Conservation (phyloP, 179 eudicot genomes). For the Carnegiea gigantea region DNA sequence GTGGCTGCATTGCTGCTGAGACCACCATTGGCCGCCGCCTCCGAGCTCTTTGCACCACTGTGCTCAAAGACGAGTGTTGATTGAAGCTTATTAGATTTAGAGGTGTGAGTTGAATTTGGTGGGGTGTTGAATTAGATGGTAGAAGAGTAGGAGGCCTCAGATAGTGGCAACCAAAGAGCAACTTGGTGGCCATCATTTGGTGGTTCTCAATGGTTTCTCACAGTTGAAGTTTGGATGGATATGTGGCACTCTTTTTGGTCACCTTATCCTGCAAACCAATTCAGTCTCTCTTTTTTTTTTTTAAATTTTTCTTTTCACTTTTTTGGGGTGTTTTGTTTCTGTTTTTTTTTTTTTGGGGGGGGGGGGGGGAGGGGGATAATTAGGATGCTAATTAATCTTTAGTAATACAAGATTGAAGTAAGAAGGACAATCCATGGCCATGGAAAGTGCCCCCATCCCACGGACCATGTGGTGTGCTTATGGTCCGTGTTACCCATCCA, state of each 20-base stretch:
- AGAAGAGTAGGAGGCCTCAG: background rate
- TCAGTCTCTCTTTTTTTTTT: background rate
- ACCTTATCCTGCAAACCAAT: constrained; percentile 2
- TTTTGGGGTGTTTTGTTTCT: background rate
- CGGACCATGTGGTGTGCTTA: no score
- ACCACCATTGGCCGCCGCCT: background rate
- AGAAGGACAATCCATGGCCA: no score
- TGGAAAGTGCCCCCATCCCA: no score
- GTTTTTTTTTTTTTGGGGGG: background rate
- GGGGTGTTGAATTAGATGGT: background rate
- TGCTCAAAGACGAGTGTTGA: background rate
- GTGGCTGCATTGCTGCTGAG: constrained; percentile 37
- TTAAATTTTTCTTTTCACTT: no score
- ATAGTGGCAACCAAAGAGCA: background rate
- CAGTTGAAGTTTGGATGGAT: background rate
- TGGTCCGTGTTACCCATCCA: no score
- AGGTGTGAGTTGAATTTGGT: background rate
- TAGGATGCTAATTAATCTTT: background rate
- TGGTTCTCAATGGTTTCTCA: background rate
- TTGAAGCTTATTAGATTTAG: background rate
- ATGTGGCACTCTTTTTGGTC: background rate
- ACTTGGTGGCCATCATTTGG: constrained; percentile 2
- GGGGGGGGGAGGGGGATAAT: background rate
- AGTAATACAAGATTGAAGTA: no score
- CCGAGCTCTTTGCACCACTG: background rate